Evolutionary conservation across 2,329 filamentous ascomycete genomes (phyloP).

Genomic region (Aspergillus pseudotamarii): DNA sequence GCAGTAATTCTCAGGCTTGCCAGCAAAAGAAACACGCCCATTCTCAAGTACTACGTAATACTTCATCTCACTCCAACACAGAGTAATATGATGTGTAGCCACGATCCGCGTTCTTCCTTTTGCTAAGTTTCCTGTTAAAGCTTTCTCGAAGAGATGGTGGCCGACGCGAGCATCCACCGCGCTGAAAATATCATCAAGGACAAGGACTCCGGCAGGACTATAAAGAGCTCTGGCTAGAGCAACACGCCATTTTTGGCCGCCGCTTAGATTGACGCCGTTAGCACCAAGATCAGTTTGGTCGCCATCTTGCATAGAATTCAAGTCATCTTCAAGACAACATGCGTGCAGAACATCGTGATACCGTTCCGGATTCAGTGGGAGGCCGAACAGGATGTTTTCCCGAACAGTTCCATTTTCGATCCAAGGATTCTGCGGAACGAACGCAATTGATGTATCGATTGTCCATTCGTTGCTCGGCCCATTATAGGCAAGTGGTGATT

Average conservation of each 20-base stretch:
- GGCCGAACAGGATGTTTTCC: slow-evolving; percentile 75
- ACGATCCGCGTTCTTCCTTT: slow-evolving; percentile 71
- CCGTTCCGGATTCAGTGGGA: slow-evolving; percentile 66
- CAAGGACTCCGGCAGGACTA: slow-evolving; percentile 70
- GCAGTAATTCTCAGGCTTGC: slow-evolving; percentile 3
- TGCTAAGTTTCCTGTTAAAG: slow-evolving; percentile 71
- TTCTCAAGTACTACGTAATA: slow-evolving; percentile 12
- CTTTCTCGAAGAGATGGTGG: slow-evolving; percentile 73
- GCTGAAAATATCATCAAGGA: slow-evolving; percentile 80
- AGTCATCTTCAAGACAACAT: slow-evolving; percentile 72
- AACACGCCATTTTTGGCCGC: slow-evolving; percentile 79
- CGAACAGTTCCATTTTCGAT: slow-evolving; percentile 77
- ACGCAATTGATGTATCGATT: slow-evolving; percentile 68
- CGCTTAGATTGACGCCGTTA: slow-evolving; percentile 79
- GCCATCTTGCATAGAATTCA: slow-evolving; percentile 72
- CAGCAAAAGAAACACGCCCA: slow-evolving; percentile 6
- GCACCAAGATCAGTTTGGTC: slow-evolving; percentile 78
- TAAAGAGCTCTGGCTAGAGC: slow-evolving; percentile 77
- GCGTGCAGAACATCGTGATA: slow-evolving; percentile 70
- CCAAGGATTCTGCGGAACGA: slow-evolving; percentile 77
- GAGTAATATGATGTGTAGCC: slow-evolving; percentile 74
- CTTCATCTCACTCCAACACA: slow-evolving; percentile 48
- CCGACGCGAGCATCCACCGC: slow-evolving; percentile 77
- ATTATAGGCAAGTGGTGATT: slow-evolving; percentile 49
- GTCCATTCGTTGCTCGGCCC: slow-evolving; percentile 66